A percentile compares a stretch with the other conserved stretches of the same genome.
Evolutionary conservation across 768 basidiomycete genomes (phyloP).

Genomic region (Mycena capillaripes): DNA sequence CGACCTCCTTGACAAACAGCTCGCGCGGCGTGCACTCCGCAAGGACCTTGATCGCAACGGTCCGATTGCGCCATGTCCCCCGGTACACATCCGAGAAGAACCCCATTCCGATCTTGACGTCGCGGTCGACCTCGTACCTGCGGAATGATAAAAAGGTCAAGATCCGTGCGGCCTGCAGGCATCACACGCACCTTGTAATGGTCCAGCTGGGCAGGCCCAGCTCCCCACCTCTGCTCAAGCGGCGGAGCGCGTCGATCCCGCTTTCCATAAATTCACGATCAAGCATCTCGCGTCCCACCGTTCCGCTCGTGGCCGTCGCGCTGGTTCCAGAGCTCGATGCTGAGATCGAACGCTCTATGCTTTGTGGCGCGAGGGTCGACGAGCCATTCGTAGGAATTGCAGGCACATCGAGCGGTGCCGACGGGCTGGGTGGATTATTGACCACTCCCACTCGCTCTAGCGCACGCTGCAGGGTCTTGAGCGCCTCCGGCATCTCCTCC

Average conservation of each 20-base stretch:
- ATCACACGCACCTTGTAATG: conserved; percentile 67
- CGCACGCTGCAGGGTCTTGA: conserved; percentile 67
- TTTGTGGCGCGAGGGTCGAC: conserved; percentile 21
- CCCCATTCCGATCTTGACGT: conserved; percentile 77
- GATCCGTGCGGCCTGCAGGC: neutral
- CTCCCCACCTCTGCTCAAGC: conserved; percentile 64
- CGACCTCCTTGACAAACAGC: conserved; percentile 78
- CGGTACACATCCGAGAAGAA: conserved; percentile 85
- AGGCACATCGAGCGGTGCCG: conserved; percentile 4
- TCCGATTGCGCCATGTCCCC: conserved; percentile 77
- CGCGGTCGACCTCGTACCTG: conserved; percentile 82
- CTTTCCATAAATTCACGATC: conserved; percentile 80
- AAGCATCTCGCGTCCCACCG: conserved; percentile 58
- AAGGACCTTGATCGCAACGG: conserved; percentile 82
- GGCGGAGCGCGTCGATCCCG: conserved; percentile 77
- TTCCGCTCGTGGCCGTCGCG: conserved; percentile 25
- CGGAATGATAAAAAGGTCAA: conserved; percentile 12
- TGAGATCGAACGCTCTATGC: conserved; percentile 37
- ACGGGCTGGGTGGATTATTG: conserved; percentile 31
- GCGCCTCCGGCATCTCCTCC: conserved; percentile 67
- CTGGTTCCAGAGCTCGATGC: conserved; percentile 35
- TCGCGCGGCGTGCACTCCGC: conserved; percentile 70
- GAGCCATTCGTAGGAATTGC: neutral
- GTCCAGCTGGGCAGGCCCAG: conserved; percentile 78
- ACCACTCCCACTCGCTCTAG: conserved; percentile 47